Base-by-base conservation (phyloP, 2,329 filamentous ascomycete species). In the Talaromyces rugulosus region DNA sequence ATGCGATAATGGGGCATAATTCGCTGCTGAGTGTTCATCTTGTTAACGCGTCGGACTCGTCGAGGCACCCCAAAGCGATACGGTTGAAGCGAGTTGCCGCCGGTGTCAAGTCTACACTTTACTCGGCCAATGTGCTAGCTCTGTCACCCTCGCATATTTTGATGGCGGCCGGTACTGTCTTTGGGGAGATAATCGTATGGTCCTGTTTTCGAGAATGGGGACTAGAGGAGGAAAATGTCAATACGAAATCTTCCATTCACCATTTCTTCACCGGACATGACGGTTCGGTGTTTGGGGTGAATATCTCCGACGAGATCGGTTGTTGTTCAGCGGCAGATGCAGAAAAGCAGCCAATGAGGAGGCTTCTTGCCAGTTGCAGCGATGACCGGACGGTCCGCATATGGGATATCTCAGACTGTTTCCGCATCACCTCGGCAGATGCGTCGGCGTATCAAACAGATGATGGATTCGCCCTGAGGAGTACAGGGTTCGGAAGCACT, bases 181-280 rank as follows among this genome's bases (percentile, higher is more conserved):
- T 98, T 75, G 95, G 95, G 3, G 93, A 98, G 74, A 90, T 99
- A 36, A 82, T 97, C 42, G 85, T 96, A 16, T 98, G 95, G 95
- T 90, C 88, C 66, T 92, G 86, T 67, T 77, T 78, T 54, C 67
- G 82, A 27, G 52, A 64, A 52, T 57, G 62, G 1, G 52, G 53
- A 47, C 59, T 67, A 27, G 14, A 11, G 14, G 54, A 62, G 18
- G 54, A 62, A 14, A 61, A 56, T 8, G 34, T 64, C 9, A 55
- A 66, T 40, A 71, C 71, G 31, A 65, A 66, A 28, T 73, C 77
- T 14, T 76, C 74, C 5, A 79, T 83, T 14, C 83, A 86, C 67
- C 81, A 83, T 65, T 80, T 82, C 51, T 87, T 88, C 68, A 80
- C 81, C 8, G 86, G 85, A 0, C 95, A 99, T 70, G 92, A 97